phyloP scores from a whole-genome alignment of 2,329 filamentous ascomycete species.

The Arthrobotrys megalospora region DNA sequence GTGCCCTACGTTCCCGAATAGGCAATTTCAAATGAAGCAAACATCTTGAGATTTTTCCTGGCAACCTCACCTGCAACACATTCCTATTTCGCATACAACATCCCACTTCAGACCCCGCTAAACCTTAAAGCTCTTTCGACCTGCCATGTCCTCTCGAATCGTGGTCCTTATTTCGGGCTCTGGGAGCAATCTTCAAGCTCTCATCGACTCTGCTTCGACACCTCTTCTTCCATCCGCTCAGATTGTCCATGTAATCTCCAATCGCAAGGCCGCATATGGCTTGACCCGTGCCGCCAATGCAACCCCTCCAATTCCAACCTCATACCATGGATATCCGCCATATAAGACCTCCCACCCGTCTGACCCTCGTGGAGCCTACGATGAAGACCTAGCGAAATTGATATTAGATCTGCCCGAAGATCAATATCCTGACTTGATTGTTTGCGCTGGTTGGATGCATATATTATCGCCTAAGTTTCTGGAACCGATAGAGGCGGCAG shows the following conservation, averaged over 20 bases:
- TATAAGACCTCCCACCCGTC: constrained; percentile 79
- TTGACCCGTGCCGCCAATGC: constrained; percentile 75
- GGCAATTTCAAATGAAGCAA: constrained; percentile 21
- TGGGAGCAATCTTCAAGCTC: constrained; percentile 84
- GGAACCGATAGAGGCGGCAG: constrained; percentile 75
- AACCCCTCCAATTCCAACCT: constrained; percentile 75
- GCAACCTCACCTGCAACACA: constrained; percentile 42
- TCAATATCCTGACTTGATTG: constrained; percentile 79
- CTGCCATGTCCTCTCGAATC: constrained; percentile 69
- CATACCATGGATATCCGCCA: constrained; percentile 84
- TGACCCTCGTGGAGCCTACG: constrained; percentile 78
- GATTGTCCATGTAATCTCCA: constrained; percentile 76
- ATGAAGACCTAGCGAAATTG: constrained; percentile 79
- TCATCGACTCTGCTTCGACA: constrained; percentile 74
- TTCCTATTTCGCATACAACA: constrained; percentile 20
- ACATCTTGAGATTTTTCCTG: constrained; percentile 58
- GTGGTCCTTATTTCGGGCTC: constrained; percentile 80
- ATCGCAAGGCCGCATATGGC: constrained; percentile 77
- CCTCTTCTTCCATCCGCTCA: constrained; percentile 68
- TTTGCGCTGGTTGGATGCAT: constrained; percentile 91
- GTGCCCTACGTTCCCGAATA: constrained; percentile 47
- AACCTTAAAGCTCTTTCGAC: constrained; percentile 9
- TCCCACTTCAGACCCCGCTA: constrained; percentile 38
- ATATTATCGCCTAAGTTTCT: constrained; percentile 81
- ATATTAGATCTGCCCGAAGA: constrained; percentile 71